Evolutionary conservation across 2,329 filamentous ascomycete genomes (phyloP).

Genomic region (Trematosphaeria pertusa): DNA sequence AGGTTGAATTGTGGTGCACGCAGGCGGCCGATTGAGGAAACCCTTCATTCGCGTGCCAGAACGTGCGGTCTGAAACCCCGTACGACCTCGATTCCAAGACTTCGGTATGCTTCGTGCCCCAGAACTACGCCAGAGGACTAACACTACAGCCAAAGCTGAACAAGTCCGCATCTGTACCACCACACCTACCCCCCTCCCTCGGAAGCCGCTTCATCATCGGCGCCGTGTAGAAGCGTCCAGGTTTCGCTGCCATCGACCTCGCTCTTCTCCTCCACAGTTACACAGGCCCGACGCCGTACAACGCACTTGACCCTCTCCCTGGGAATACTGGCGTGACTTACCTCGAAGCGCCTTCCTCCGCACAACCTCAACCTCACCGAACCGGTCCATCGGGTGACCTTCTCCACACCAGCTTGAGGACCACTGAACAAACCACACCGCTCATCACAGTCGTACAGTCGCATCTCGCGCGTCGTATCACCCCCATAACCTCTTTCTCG

Average conservation of each 20-base stretch:
- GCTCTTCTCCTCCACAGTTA: not conserved
- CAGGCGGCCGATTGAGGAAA: too few species aligned
- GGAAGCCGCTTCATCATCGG: not conserved
- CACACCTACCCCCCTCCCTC: not conserved
- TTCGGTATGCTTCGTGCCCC: not conserved
- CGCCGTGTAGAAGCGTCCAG: too few species aligned
- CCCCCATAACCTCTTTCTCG: not conserved
- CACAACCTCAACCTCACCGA: not conserved
- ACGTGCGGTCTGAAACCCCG: slow-evolving; percentile 1
- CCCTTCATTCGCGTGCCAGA: too few species aligned
- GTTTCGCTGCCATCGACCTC: too few species aligned
- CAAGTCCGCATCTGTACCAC: not conserved
- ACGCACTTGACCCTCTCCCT: not conserved
- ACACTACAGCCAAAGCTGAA: not conserved
- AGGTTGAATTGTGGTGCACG: too few species aligned
- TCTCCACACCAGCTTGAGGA: too few species aligned
- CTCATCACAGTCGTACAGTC: slow-evolving; percentile 5
- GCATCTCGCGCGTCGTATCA: not conserved
- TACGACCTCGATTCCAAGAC: not conserved
- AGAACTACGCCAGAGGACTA: too few species aligned
- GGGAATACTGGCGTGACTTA: not conserved
- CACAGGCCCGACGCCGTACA: not conserved
- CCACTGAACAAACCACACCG: not conserved
- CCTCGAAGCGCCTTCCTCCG: not conserved
- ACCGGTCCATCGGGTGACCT: not conserved